Percentiles rank a stretch among this genome's conserved stretches.
These are phyloP conservation scores for Ilyonectria sp. DNA, from an alignment of 2,329 filamentous ascomycete genomes.

Conservation along the genomic window DNA sequence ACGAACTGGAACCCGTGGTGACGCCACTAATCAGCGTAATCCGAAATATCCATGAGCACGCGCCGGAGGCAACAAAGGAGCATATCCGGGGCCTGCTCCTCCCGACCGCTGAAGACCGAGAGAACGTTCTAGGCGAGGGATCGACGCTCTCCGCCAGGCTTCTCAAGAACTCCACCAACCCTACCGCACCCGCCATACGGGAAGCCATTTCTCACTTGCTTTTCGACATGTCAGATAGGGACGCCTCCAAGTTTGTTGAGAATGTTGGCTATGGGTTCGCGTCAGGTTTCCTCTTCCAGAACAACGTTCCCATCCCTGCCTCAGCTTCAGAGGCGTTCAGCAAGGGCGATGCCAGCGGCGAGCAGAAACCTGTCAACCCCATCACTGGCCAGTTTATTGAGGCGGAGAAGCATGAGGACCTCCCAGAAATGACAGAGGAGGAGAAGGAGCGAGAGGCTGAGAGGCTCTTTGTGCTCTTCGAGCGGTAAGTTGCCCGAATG, in stretches of 20 bases:
- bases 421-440: slow-evolving; percentile 86
- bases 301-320: slow-evolving; percentile 83
- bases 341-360: slow-evolving; percentile 47
- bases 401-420: slow-evolving; percentile 71
- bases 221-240: slow-evolving; percentile 88
- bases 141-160: slow-evolving; percentile 82
- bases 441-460: slow-evolving; percentile 96
- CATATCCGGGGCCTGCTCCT: slow-evolving; percentile 79
- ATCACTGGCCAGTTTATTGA: slow-evolving; percentile 89
- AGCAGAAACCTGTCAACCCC: slow-evolving; percentile 76
- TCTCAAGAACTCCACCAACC: slow-evolving; percentile 82
- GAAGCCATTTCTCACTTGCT: slow-evolving; percentile 83
- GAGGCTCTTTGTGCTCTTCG: slow-evolving; percentile 89
- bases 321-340: slow-evolving; percentile 68
- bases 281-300: slow-evolving; percentile 88
- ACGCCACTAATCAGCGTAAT: slow-evolving; percentile 83
- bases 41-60: slow-evolving; percentile 78
- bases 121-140: slow-evolving; percentile 82
- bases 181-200: slow-evolving; percentile 79
- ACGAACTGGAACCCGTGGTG: slow-evolving; percentile 80
- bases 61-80: slow-evolving; percentile 72
- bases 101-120: slow-evolving; percentile 83
- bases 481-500: slow-evolving; percentile 69
- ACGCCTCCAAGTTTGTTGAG: slow-evolving; percentile 84
- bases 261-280: slow-evolving; percentile 97